These are phyloP conservation scores for Arachnopeziza araneosa DNA, from an alignment of 2,329 filamentous ascomycete genomes.

Conservation along the genomic window DNA sequence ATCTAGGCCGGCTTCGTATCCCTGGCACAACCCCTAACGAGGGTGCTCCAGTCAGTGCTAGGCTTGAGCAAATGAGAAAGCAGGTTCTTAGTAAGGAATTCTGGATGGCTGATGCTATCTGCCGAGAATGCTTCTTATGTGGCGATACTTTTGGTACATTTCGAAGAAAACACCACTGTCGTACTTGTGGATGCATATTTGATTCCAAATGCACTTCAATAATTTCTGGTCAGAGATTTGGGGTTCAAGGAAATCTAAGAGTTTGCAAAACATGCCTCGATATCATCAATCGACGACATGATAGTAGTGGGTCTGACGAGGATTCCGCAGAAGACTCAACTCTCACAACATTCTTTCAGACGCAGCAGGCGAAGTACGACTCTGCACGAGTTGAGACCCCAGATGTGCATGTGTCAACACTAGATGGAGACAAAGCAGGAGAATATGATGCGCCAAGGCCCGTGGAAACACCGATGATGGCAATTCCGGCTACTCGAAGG, in stretches of 20 bases:
- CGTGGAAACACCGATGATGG: constrained; percentile 65
- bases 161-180: constrained; percentile 91
- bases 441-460: constrained; percentile 41
- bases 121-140: constrained; percentile 94
- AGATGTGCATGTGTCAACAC: constrained; percentile 30
- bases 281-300: constrained; percentile 85
- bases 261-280: constrained; percentile 91
- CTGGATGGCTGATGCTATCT: constrained; percentile 99
- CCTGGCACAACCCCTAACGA: constrained; percentile 52
- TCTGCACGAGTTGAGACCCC: constrained; percentile 35
- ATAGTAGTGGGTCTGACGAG: constrained; percentile 81
- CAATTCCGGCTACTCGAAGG: constrained; percentile 59
- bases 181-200: constrained; percentile 96
- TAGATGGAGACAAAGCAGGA: constrained; percentile 30
- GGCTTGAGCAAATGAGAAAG: constrained; percentile 68
- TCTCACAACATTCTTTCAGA: constrained; percentile 56
- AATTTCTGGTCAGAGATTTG: constrained; percentile 83
- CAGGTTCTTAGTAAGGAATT: constrained; percentile 92
- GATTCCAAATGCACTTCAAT: constrained; percentile 92
- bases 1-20: constrained; percentile 44
- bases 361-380: constrained; percentile 43
- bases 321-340: constrained; percentile 76
- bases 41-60: constrained; percentile 53
- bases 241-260: constrained; percentile 74
- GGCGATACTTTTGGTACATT: constrained; percentile 89